Evolutionary conservation across 177 flowering plant species (phyloP), one percentile per base, ranked within the genome.

Genomic region (Vitis hybrid): DNA sequence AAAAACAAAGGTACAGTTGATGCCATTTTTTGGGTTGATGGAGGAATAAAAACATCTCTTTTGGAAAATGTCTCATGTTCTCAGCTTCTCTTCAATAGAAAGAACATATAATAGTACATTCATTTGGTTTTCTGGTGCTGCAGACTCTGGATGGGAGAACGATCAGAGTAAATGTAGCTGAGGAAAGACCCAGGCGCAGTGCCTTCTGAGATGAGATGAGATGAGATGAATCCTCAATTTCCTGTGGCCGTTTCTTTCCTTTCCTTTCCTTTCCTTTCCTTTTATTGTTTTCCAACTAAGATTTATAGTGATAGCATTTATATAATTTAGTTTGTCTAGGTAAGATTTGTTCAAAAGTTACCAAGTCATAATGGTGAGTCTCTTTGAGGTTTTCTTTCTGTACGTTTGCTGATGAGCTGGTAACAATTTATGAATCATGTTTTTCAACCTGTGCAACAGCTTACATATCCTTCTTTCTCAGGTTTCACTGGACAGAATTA

Each of bases 71-170:
- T 40, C 8, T 40, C 45, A 6, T 40, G 45, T 40, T 40, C 2
- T 7, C 10, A 10, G 32, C 60, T 1, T 57, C 60, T 18, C 12
- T 18, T 18, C 9, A 5, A 57, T 57, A 57, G 30, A 26, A 26
- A 18, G 17, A 54, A 54, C 17, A 17, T 21, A 18, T 60, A 15
- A 11, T 9, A 45, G 17, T 23, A 45, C 45, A 48, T 2, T 73
- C 10, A 32, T 12, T 18, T 19, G 58, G 2, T 30, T n/a, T 48
- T 10, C 52, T 62, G 61, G 52, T 68, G 52, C 15, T 75, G 76
- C 92, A 91, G 98, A 82, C 65, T 77, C 64, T 94, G 89, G 92
- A 86, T 45, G 98, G 97, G 30, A 89, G 97, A 73, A 65, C 87
- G 21, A 80, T 94, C 68, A 85, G 87, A 74, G 98, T 89, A 69